Evolutionary conservation across 805 yeast genomes (phyloP).

Genomic region (Nakazawaea wyomingensis): DNA sequence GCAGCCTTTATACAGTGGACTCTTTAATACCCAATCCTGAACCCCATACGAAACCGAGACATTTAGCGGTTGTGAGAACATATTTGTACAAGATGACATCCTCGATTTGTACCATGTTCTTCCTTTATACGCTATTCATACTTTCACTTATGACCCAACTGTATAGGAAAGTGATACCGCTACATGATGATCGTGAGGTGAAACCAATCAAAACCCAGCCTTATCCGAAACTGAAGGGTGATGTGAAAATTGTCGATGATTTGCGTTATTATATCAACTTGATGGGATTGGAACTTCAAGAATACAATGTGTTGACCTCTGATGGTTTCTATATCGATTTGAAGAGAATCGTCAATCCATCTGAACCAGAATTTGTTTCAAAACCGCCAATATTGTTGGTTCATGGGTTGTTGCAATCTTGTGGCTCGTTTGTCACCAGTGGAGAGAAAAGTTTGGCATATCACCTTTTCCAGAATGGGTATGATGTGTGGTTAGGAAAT

Average conservation of each 20-base stretch:
- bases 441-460: slow-evolving; percentile 77
- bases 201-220: neutral
- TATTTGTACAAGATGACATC: slow-evolving; percentile 9
- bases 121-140: slow-evolving; percentile 3
- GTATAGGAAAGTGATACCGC: neutral
- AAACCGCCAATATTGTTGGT: slow-evolving; percentile 62
- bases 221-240: slow-evolving; percentile 2
- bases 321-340: slow-evolving; percentile 77
- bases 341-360: slow-evolving; percentile 55
- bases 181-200: neutral
- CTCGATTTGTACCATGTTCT: slow-evolving; percentile 5
- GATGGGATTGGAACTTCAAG: slow-evolving; percentile 54
- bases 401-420: slow-evolving; percentile 85
- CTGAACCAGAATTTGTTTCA: slow-evolving; percentile 25
- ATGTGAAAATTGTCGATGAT: slow-evolving; percentile 33
- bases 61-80: slow-evolving; percentile 1
- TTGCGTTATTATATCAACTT: slow-evolving; percentile 64
- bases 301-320: slow-evolving; percentile 56
- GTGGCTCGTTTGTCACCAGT: slow-evolving; percentile 80
- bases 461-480: slow-evolving; percentile 48
- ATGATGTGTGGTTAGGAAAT: slow-evolving; percentile 89
- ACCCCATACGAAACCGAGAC: slow-evolving; percentile 9
- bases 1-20: slow-evolving; percentile 7
- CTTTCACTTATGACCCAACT: slow-evolving; percentile 2
- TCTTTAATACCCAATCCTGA: slow-evolving; percentile 11